These are phyloP conservation scores for Trichoderma sp. DNA, from an alignment of 2,329 filamentous ascomycete species.

Conservation along the genomic window DNA sequence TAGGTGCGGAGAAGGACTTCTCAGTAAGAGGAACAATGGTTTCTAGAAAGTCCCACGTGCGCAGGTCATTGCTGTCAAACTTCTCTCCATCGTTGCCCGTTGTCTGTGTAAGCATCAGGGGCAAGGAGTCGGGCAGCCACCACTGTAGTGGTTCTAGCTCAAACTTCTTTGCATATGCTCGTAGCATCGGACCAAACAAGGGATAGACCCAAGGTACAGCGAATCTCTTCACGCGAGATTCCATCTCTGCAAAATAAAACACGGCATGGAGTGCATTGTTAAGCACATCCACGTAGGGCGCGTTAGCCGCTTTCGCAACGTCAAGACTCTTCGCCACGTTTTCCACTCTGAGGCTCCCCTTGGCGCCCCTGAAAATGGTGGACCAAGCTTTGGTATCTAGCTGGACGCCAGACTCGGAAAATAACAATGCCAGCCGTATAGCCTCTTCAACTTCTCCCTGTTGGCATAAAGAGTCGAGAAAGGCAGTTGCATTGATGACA, in stretches of 20 bases:
- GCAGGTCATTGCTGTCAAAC: conserved; percentile 23
- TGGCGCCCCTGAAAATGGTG: conserved; percentile 69
- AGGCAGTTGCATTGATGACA: conserved; percentile 59
- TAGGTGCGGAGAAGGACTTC: conserved; percentile 29
- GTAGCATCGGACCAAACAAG: conserved; percentile 47
- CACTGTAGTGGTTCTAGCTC: conserved; percentile 44
- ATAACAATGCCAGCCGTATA: conserved; percentile 34
- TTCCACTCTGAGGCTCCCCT: conserved; percentile 51
- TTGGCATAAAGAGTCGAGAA: conserved; percentile 69
- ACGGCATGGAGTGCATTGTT: conserved; percentile 49
- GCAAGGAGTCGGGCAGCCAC: conserved; percentile 37
- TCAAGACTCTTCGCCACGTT: conserved; percentile 45
- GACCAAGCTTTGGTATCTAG: conserved; percentile 67
- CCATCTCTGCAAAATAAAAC: conserved; percentile 42
- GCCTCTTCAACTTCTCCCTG: conserved; percentile 39
- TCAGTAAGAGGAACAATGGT: conserved; percentile 36
- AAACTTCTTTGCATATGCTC: conserved; percentile 49
- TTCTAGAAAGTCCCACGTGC: conserved; percentile 31
- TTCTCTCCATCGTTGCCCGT: conserved; percentile 25
- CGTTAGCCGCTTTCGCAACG: conserved; percentile 48
- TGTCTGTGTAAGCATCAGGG: conserved; percentile 30
- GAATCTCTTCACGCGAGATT: conserved; percentile 33
- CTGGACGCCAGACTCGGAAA: conserved; percentile 46
- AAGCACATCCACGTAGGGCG: conserved; percentile 35
- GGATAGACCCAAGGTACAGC: conserved; percentile 35